Evolutionary conservation across 352 stramenopile genomes (phyloP).

Genomic region (Phytophthora ramorum): DNA sequence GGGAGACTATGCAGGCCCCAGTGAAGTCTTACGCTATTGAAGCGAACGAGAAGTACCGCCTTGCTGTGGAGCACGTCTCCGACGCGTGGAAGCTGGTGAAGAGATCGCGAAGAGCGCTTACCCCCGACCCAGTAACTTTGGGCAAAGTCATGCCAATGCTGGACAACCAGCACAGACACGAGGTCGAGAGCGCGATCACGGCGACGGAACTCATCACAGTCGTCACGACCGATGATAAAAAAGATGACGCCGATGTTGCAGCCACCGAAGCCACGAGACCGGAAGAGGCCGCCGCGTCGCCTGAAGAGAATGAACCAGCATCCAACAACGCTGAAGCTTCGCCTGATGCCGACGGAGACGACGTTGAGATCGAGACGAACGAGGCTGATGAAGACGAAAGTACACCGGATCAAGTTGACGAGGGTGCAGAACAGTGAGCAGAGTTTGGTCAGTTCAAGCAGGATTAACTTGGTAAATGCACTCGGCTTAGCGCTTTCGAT

Average conservation of each 20-base stretch:
- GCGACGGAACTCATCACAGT: slow-evolving; percentile 25
- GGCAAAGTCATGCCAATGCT: slow-evolving; percentile 20
- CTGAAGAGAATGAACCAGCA: neutral
- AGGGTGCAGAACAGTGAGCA: neutral
- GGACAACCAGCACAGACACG: slow-evolving; percentile 6
- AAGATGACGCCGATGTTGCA: slow-evolving; percentile 2
- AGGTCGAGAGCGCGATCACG: slow-evolving; percentile 23
- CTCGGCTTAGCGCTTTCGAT: slow-evolving; percentile 1
- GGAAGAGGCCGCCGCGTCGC: slow-evolving; percentile 4
- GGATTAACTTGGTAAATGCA: neutral
- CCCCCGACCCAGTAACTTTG: slow-evolving; percentile 11
- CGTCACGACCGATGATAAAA: slow-evolving; percentile 6
- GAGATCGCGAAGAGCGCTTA: slow-evolving; percentile 5
- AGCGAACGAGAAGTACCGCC: slow-evolving; percentile 58
- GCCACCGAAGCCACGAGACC: slow-evolving; percentile 1
- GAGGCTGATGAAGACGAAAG: slow-evolving; percentile 5
- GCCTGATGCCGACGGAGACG: neutral
- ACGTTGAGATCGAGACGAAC: neutral
- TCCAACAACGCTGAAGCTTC: slow-evolving; percentile 10
- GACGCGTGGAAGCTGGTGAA: slow-evolving; percentile 28
- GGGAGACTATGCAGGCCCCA: slow-evolving; percentile 67
- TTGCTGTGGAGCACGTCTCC: slow-evolving; percentile 35
- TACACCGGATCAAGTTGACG: neutral
- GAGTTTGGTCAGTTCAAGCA: neutral
- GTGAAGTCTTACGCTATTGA: slow-evolving; percentile 74